Evolutionary conservation across 2,329 filamentous ascomycete genomes (phyloP).

Genomic region (Colletotrichum neosansevieriae): DNA sequence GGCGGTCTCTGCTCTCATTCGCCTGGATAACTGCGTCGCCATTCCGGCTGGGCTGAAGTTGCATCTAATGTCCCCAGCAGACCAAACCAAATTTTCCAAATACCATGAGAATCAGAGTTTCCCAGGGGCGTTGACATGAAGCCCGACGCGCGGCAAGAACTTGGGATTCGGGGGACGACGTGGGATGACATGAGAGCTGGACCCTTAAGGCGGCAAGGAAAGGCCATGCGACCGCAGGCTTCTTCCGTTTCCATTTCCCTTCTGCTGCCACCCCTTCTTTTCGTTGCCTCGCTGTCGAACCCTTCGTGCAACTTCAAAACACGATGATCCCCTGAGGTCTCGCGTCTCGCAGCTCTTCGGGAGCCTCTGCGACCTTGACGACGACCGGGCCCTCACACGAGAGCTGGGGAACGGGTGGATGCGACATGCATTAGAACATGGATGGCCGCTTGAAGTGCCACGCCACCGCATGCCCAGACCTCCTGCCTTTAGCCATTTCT

Average conservation of each 20-base stretch:
- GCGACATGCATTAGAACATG: slow-evolving; percentile 33
- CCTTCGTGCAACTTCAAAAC: slow-evolving; percentile 14
- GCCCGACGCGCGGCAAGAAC: background rate
- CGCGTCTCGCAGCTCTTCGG: slow-evolving; percentile 19
- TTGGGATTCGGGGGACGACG: slow-evolving; percentile 2
- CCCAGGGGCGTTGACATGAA: slow-evolving; percentile 1
- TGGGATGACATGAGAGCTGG: slow-evolving; percentile 32
- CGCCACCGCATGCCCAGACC: slow-evolving; percentile 25
- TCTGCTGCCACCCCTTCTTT: background rate
- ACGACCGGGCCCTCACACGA: slow-evolving; percentile 13
- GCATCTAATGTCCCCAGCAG: slow-evolving; percentile 8
- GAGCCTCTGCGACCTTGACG: slow-evolving; percentile 23
- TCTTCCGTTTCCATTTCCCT: slow-evolving; percentile 15
- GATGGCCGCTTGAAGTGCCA: slow-evolving; percentile 37
- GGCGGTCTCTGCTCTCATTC: slow-evolving; percentile 14
- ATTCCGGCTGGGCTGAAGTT: slow-evolving; percentile 24
- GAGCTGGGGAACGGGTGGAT: slow-evolving; percentile 21
- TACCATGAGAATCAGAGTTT: slow-evolving; percentile 1
- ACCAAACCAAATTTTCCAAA: slow-evolving; percentile 11
- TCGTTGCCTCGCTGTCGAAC: background rate
- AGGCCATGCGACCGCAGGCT: slow-evolving; percentile 23
- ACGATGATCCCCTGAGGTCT: slow-evolving; percentile 12
- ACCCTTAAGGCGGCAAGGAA: slow-evolving; percentile 23
- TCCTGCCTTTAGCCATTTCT: slow-evolving; percentile 29
- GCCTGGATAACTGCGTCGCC: slow-evolving; percentile 21